A percentile compares a stretch with the other conserved stretches of the same genome.
phyloP scores from a whole-genome alignment of 768 basidiomycete genomes.

The Macrocybe gigantea region DNA sequence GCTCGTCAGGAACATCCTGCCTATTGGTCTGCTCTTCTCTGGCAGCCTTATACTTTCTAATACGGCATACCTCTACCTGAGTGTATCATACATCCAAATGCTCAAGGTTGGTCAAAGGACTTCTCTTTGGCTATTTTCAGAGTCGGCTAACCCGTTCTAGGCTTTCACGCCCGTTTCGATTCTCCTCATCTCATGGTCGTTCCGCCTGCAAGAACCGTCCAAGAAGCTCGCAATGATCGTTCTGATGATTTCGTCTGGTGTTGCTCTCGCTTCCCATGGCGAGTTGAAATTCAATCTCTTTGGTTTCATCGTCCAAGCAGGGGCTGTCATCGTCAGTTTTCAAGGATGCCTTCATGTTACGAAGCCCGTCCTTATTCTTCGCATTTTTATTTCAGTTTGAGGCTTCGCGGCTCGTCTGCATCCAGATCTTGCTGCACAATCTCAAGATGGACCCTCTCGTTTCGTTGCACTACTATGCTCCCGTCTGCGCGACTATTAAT shows the following conservation, averaged over 20 bases:
- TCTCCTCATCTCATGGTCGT: slow-evolving; percentile 88
- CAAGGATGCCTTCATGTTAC: slow-evolving; percentile 3
- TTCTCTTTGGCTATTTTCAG: not conserved
- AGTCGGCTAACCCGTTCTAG: slow-evolving; percentile 27
- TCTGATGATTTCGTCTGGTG: slow-evolving; percentile 85
- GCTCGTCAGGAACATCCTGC: slow-evolving; percentile 83
- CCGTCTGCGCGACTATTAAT: slow-evolving; percentile 91
- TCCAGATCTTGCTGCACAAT: slow-evolving; percentile 90
- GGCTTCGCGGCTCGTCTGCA: slow-evolving; percentile 91
- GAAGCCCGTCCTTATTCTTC: not conserved
- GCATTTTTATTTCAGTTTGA: slow-evolving; percentile 59
- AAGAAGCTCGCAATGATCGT: slow-evolving; percentile 79
- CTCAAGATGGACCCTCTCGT: slow-evolving; percentile 97
- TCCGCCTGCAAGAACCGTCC: slow-evolving; percentile 85
- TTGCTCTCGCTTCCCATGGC: slow-evolving; percentile 85
- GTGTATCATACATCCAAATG: slow-evolving; percentile 96
- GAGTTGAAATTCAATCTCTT: slow-evolving; percentile 81
- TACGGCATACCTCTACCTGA: slow-evolving; percentile 87
- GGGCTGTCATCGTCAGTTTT: slow-evolving; percentile 72
- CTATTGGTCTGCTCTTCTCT: slow-evolving; percentile 91
- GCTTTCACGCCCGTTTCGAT: slow-evolving; percentile 90
- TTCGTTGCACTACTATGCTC: slow-evolving; percentile 94
- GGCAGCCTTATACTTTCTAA: slow-evolving; percentile 89
- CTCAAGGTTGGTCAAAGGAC: slow-evolving; percentile 55
- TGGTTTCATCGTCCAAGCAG: slow-evolving; percentile 85